Evolutionary conservation across 768 basidiomycete species (phyloP), one percentile per base, ranked within the genome.

Genomic region (Neoboletus brunneissimus): DNA sequence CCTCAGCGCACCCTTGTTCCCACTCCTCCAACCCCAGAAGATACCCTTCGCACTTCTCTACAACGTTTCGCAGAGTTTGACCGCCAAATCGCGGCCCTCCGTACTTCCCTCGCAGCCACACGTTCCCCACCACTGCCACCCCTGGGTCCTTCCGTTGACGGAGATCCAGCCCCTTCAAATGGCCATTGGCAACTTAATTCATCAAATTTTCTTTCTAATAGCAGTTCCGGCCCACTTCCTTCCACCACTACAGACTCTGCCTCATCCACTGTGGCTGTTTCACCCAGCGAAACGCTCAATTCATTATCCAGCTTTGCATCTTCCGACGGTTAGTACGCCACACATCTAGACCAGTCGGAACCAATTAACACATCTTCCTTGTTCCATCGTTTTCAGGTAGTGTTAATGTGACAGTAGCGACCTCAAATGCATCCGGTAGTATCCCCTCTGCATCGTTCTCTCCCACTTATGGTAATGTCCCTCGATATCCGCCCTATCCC

Each of bases 51-150:
- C 22, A 61, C 74, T 16, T 77, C 81, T 0, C 57, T 84, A 23
- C 80, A 81, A 34, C 77, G 81, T 32, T 82, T 83, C 60, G 79
- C 76, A 67, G 74, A 76, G 29, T 83, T 84, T 56, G 81, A 85
- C 63, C 75, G 73, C 51, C 76, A 83, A 48, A 83, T 82, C 44
- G 76, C 79, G 57, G 75, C 75, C 20, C 66, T 83, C 57, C 76
- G 80, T 27, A 74, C 71, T 53, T 77, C 76, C 35, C 71, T 72
- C 47, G 68, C 59, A 44, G 51, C 60, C 4, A 63, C 65, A 67
- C 57, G 64, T 58, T 64, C 72, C 37, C 47, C 72, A 23, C 55
- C 64, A 58, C 60, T 63, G 55, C 70, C 71, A 49, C 64, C 67
- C 13, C 13, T 67, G 52, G 63, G 44, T 27, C 53, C 60, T 48